These are phyloP conservation scores for Bipolaris zeicola DNA, from an alignment of 2,329 filamentous ascomycete genomes.

Conservation along the genomic window DNA sequence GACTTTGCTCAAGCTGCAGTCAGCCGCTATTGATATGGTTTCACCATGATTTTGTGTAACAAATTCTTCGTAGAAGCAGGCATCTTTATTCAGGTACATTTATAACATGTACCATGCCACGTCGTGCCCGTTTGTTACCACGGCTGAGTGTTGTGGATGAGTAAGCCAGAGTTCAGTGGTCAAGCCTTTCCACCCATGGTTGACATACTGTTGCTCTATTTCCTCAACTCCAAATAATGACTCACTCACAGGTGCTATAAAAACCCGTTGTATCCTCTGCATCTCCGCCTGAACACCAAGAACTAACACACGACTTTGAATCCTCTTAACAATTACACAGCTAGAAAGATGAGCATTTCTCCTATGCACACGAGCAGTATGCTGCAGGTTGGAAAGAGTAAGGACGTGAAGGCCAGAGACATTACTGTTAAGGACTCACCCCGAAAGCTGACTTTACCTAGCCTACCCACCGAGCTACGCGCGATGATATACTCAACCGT, in stretches of 20 bases:
- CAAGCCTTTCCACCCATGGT: background rate
- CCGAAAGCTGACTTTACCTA: background rate
- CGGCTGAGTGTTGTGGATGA: background rate
- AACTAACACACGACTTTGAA: no score
- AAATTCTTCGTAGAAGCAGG: background rate
- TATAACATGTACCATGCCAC: no score
- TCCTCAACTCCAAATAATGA: background rate
- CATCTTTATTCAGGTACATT: background rate
- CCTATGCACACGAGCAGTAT: no score
- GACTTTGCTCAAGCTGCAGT: background rate
- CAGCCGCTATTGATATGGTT: constrained; percentile 1
- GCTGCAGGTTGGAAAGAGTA: background rate
- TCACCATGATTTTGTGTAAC: background rate
- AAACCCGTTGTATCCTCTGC: background rate
- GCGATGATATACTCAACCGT: background rate
- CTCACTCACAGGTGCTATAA: background rate
- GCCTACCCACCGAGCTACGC: background rate
- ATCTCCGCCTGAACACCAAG: background rate
- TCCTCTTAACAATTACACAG: no score
- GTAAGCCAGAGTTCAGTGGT: background rate
- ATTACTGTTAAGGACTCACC: background rate
- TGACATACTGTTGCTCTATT: background rate
- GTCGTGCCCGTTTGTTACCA: background rate
- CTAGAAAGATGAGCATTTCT: no score
- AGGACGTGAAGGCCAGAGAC: background rate